Percentiles rank a stretch among this genome's conserved stretches.
Conservation (phyloP, 495 filamentous ascomycete genomes). For the Xylaria grammica region DNA sequence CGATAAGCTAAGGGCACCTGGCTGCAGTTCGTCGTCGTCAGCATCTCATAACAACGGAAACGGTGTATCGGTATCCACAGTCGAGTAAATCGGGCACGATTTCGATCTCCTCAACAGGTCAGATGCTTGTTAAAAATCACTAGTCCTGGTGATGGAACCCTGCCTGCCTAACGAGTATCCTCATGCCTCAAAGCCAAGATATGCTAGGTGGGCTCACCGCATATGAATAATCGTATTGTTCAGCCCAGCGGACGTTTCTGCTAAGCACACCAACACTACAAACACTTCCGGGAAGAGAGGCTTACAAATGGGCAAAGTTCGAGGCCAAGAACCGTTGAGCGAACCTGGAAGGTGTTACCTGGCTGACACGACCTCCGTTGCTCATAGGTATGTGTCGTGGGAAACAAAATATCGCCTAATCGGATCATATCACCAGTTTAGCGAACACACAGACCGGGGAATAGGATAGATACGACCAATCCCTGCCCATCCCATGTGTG, state of each 20-base stretch:
- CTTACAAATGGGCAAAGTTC: constrained; percentile 11
- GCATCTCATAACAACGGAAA: not conserved
- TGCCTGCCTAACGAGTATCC: constrained; percentile 1
- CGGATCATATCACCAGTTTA: not conserved
- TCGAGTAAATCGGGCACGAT: not conserved
- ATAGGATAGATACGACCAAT: constrained; percentile 1
- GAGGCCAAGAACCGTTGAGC: not conserved
- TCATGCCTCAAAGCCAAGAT: constrained; percentile 1
- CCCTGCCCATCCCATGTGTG: not conserved
- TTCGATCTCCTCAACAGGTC: not conserved
- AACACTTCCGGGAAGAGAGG: not conserved
- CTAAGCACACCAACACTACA: constrained; percentile 3
- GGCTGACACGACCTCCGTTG: constrained; percentile 2
- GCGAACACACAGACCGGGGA: not conserved
- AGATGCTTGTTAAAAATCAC: constrained; percentile 1
- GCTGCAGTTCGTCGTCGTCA: constrained; percentile 16
- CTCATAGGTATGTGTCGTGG: not conserved
- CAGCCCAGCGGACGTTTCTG: not conserved
- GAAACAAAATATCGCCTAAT: not conserved
- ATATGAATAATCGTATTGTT: constrained; percentile 12
- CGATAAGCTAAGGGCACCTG: not conserved
- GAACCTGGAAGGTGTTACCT: constrained; percentile 11
- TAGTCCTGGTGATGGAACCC: constrained; percentile 13
- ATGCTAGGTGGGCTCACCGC: not conserved
- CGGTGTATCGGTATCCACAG: not conserved